phyloP scores from a whole-genome alignment of 169 alveolate species.

The Cryptosporidium canis region DNA sequence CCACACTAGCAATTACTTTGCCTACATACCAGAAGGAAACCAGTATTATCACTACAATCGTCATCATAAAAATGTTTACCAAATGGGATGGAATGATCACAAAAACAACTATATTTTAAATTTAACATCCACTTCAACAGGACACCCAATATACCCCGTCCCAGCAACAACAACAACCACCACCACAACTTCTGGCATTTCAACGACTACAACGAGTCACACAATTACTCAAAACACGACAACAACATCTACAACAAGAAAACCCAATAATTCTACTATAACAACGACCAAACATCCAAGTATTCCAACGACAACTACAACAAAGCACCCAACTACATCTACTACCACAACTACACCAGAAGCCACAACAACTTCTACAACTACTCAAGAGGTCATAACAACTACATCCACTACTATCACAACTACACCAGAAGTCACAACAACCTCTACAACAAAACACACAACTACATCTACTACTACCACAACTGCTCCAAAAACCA shows the following conservation, averaged over 20 bases:
- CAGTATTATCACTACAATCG: constrained; percentile 32
- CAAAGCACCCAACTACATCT: neutral
- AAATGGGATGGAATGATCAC: constrained; percentile 40
- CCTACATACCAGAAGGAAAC: neutral
- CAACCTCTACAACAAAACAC: neutral
- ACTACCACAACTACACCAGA: neutral
- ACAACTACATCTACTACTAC: constrained; percentile 2
- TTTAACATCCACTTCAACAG: constrained; percentile 1
- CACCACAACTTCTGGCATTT: neutral
- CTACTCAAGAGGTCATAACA: neutral
- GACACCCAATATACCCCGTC: neutral
- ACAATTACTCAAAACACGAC: neutral
- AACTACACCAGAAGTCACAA: neutral
- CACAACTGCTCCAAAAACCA: neutral
- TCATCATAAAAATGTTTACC: constrained; percentile 52
- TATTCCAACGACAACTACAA: neutral
- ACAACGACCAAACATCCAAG: neutral
- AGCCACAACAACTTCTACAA: constrained; percentile 12
- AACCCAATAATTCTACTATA: neutral
- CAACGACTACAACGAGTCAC: neutral
- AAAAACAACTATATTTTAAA: constrained; percentile 36
- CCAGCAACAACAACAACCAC: constrained; percentile 1
- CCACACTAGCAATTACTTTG: neutral
- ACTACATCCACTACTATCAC: neutral
- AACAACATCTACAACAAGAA: neutral